Conservation (phyloP, 106 monocot genomes). For the Acorus gramineus region DNA sequence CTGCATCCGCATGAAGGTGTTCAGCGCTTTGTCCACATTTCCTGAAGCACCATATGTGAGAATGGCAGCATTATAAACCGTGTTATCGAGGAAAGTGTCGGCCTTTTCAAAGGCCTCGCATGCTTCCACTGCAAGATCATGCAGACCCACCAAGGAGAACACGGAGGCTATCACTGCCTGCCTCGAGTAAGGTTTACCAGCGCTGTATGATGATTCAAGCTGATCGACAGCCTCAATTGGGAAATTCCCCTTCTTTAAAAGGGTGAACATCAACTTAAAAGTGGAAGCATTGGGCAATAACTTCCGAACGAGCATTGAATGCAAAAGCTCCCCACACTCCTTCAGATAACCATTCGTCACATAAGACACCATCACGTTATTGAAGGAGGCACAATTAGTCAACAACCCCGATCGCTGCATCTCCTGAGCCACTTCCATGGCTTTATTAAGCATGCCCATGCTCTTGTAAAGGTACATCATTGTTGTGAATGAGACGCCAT, state of each 20-base stretch:
- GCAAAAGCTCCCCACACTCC: constrained; percentile 52
- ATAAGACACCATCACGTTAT: constrained; percentile 49
- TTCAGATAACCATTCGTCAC: constrained; percentile 39
- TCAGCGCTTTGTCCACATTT: constrained; percentile 52
- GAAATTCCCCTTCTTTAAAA: constrained; percentile 47
- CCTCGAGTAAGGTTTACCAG: constrained; percentile 43
- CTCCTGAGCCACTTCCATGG: constrained; percentile 39
- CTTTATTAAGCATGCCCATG: constrained; percentile 74
- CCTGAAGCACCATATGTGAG: constrained; percentile 45
- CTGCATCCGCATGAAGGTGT: constrained; percentile 65
- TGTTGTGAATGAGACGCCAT: constrained; percentile 61
- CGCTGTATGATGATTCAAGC: constrained; percentile 44
- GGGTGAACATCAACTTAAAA: constrained; percentile 46
- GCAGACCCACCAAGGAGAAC: constrained; percentile 51
- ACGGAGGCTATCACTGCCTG: constrained; percentile 40
- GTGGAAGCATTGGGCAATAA: constrained; percentile 42
- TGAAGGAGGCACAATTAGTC: constrained; percentile 51
- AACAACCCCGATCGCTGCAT: constrained; percentile 44
- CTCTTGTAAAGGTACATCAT: constrained; percentile 80
- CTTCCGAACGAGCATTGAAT: constrained; percentile 39
- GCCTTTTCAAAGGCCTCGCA: constrained; percentile 34
- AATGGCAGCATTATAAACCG: constrained; percentile 62
- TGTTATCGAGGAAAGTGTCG: constrained; percentile 24
- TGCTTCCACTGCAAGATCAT: constrained; percentile 33
- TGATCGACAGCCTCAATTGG: constrained; percentile 41